Conservation (phyloP, 1,284 basidiomycete genomes). For the Sporisorium graminicola region DNA sequence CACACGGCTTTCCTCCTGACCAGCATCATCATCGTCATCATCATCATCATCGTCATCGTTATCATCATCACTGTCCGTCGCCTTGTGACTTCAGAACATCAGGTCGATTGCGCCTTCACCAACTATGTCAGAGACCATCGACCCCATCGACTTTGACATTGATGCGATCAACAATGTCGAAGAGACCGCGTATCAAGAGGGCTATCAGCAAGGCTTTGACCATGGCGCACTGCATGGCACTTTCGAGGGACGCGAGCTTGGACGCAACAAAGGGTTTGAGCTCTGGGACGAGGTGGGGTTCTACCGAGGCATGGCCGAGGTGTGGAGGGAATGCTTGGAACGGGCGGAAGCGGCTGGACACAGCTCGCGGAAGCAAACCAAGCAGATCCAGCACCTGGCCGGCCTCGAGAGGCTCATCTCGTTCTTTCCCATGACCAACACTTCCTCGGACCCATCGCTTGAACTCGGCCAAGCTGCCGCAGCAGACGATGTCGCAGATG, state of each 20-base stretch:
- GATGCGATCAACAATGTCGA: conserved; percentile 60
- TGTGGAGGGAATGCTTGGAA: conserved; percentile 74
- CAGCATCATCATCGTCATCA: conserved; percentile 29
- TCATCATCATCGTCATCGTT: conserved; percentile 15
- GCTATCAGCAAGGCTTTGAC: conserved; percentile 81
- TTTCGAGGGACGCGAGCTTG: conserved; percentile 91
- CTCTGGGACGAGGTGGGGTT: conserved; percentile 97
- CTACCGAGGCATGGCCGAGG: conserved; percentile 84
- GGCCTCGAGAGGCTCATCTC: conserved; percentile 77
- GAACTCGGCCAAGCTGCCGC: conserved; percentile 14
- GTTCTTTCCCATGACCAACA: conserved; percentile 77
- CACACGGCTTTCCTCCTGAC: conserved; percentile 30
- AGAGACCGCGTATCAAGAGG: conserved; percentile 78
- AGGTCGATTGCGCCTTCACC: too few relatives aligned
- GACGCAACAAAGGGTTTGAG: conserved; percentile 90
- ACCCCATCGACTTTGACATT: conserved; percentile 43
- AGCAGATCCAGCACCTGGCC: conserved; percentile 76
- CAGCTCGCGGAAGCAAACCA: conserved; percentile 69
- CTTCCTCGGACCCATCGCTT: conserved; percentile 68
- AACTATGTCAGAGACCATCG: conserved; percentile 16
- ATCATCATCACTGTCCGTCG: conserved; percentile 7
- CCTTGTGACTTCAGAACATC: not conserved
- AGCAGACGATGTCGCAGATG: conserved; percentile 10
- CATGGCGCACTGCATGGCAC: conserved; percentile 90
- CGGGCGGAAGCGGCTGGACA: conserved; percentile 33